These are phyloP conservation scores for Tolypocladium endophyticum DNA, from an alignment of 2,329 filamentous ascomycete genomes.

Conservation along the genomic window DNA sequence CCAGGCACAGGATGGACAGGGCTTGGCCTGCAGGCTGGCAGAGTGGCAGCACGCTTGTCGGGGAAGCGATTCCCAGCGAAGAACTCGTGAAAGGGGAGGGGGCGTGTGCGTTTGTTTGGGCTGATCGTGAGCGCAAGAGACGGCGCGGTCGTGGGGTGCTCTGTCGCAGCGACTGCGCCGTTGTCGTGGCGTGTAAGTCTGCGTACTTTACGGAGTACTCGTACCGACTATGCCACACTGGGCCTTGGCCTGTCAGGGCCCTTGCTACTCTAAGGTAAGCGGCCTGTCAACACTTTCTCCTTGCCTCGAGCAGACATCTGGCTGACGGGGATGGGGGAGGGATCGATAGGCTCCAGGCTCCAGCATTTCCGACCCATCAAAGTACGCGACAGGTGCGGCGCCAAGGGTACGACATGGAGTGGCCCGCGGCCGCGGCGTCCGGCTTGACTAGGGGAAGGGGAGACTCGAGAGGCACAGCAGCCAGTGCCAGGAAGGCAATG, in stretches of 20 bases:
- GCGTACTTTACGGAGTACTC: too few species aligned
- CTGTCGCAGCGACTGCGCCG: background rate
- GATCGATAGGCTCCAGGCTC: conserved; percentile 16
- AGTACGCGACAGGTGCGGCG: conserved; percentile 2
- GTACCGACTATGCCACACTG: background rate
- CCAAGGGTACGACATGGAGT: background rate
- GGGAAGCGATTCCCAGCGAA: conserved; percentile 1
- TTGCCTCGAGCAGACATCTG: background rate
- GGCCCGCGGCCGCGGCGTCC: conserved; percentile 1
- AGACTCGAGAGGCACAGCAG: conserved; percentile 1
- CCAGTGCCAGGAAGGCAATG: background rate
- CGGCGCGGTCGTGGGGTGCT: background rate
- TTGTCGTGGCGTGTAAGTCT: background rate
- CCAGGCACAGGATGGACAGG: background rate
- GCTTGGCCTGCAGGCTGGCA: background rate
- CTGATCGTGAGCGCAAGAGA: background rate
- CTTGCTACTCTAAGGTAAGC: background rate
- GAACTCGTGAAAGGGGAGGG: background rate
- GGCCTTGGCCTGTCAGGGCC: background rate
- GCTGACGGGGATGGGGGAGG: conserved; percentile 18
- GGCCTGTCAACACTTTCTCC: background rate
- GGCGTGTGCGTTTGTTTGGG: background rate
- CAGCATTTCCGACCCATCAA: conserved; percentile 3
- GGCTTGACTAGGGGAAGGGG: conserved; percentile 1
- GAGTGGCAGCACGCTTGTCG: background rate